Base-by-base conservation (phyloP, 345 rosid genomes). In the Melaleuca quinquenervia region DNA sequence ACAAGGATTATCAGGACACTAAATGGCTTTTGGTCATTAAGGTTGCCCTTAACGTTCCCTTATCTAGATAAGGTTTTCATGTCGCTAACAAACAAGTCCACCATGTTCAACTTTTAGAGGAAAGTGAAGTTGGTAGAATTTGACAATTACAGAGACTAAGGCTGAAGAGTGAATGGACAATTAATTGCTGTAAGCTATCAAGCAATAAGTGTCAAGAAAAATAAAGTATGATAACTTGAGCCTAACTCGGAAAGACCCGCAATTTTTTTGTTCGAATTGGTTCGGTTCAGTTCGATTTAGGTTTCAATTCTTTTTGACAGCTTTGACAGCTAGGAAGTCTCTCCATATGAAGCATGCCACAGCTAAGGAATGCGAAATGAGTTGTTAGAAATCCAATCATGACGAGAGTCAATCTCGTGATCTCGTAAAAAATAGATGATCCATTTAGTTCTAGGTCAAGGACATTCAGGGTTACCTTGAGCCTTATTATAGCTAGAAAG, bases 231-330 rank as follows among this genome's bases (percentile, higher is more conserved):
- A 64, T 64, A 4, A 64, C 78, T 2, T 32, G 12, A 64, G 6
- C 11, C 4, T 2, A 32, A 64, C 32, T 0, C 0, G 1, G 18
- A 18, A 32, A 64, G 12, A 4, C 22, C 0, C 0, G 3, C 2
- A 32, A 64, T 16, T 16, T 29, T 29, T 62, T 7, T n/a, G 78
- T 64, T 64, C 1, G 6, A 64, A 11, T 64, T 1, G 1, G 13
- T 64, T 64, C 21, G 24, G 24, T 64, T 64, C 21, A 12, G 24
- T 64, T 64, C 1, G 36, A 32, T 64, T 64, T 5, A 36, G 55
- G 55, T 18, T 7, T 52, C 8, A 3, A 6, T 52, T 52, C 8
- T 6, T 52, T 52, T 52, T 16, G 16, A 64, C 11, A 64, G 0
- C 45, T 8, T 3, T 15, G 8, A 2, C 22, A 64, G 7, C 22